Conservation (phyloP, 2,329 filamentous ascomycete species). For the Scytalidium lignicola region DNA sequence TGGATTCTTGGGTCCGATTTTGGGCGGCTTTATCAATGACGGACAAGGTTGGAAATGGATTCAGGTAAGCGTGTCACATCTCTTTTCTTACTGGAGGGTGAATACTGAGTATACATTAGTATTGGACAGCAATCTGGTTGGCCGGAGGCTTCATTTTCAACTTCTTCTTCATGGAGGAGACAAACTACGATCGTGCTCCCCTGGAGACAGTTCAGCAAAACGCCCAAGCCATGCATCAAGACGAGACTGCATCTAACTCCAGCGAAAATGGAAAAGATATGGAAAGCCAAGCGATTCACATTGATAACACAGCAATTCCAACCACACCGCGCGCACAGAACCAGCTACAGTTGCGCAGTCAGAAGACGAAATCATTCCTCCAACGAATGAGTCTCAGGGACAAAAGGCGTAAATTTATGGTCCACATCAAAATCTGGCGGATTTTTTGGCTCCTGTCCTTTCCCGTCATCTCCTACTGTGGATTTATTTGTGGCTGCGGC, state of each 20-base stretch:
- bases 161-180: conserved; percentile 56
- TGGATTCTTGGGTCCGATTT: conserved; percentile 37
- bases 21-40: conserved; percentile 44
- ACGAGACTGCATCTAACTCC: neutral
- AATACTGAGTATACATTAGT: neutral
- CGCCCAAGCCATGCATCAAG: neutral
- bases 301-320: neutral
- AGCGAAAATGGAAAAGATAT: neutral
- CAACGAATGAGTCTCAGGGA: conserved; percentile 4
- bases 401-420: neutral
- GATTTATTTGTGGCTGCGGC: conserved; percentile 22
- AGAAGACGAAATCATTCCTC: conserved; percentile 4
- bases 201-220: neutral
- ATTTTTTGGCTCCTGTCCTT: neutral
- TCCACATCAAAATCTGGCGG: neutral
- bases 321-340: neutral
- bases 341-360: neutral
- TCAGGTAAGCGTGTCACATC: neutral
- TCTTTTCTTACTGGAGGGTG: too few species aligned
- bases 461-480: neutral
- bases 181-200: conserved; percentile 30
- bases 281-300: neutral
- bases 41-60: conserved; percentile 44
- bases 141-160: conserved; percentile 41
- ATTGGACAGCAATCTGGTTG: conserved; percentile 45